Evolutionary conservation across 306 rosid species (phyloP).

Genomic region (Mimosa pudica): DNA sequence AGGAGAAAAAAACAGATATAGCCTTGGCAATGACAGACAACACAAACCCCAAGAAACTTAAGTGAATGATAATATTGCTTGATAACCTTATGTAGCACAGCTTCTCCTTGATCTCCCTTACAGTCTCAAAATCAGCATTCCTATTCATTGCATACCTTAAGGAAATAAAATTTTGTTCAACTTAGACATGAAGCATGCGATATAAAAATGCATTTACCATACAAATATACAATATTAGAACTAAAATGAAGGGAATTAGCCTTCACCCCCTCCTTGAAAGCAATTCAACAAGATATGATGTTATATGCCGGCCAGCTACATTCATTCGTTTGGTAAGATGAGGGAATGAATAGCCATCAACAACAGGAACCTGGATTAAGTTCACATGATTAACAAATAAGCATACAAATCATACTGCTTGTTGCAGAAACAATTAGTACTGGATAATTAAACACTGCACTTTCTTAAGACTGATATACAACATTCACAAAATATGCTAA

Average conservation of each 20-base stretch:
- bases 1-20: conserved; percentile 33
- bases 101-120: conserved; percentile 98
- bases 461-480: conserved; percentile 26
- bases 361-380: conserved; percentile 86
- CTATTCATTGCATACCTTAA: conserved; percentile 91
- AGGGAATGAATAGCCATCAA: conserved; percentile 98
- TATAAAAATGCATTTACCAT: conserved; percentile 22
- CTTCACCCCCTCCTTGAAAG: conserved; percentile 98
- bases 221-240: conserved; percentile 32
- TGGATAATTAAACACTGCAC: conserved; percentile 14
- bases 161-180: conserved; percentile 40
- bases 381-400: conserved; percentile 26
- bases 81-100: conserved; percentile 88
- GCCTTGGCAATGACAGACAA: conserved; percentile 26
- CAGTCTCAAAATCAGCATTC: conserved; percentile 96
- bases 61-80: conserved; percentile 23
- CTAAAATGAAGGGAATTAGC: conserved; percentile 30
- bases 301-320: conserved; percentile 98
- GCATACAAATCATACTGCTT: conserved; percentile 2
- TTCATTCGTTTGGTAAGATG: conserved; percentile 98
- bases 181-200: conserved; percentile 31
- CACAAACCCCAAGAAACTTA: conserved; percentile 22
- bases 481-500: conserved; percentile 18
- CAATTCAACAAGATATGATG: conserved; percentile 95
- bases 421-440: conserved; percentile 1